Evolutionary conservation across 2,329 filamentous ascomycete species (phyloP), one percentile per base, ranked within the genome.

Genomic region (Sclerotinia sclerotiorum): DNA sequence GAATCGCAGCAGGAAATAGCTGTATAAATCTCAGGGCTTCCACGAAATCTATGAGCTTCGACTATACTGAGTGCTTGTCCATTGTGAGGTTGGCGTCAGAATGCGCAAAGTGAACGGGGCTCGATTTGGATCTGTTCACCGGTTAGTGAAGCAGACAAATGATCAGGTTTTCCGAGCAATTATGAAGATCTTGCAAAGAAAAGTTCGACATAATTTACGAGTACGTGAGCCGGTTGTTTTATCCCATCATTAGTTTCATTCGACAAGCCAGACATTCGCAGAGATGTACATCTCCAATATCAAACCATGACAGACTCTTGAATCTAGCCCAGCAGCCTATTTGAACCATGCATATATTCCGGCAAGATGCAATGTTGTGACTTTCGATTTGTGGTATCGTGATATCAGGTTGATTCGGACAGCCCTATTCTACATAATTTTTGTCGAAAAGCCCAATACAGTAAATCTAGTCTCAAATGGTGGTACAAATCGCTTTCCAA

Each of bases 11-110:
- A 72, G 73, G 73, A 71, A 73, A 71, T 76, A 73, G 77, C 77
- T 77, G 75, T 77, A 77, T 72, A 71, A 76, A 77, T 74, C 72
- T 74, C 72, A 73, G 73, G 74, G 70, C 72, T 75, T 70, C 71
- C 70, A 72, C 69, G 61, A 73, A 72, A 70, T 72, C 73, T 69
- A 77, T 72, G 74, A 75, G 73, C 72, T 69, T 72, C 73, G 72
- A 71, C 73, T 74, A 49, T 39, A 63, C 65, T 27, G 57, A 63
- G 49, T 55, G 49, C 21, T 49, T 19, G 24, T 65, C 62, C 49
- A 65, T 27, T 68, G 48, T 42, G 54, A 58, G 64, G 64, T 48
- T 66, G 42, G 44, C 54, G 42, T 58, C 54, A 57, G 29, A 58
- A 58, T 57, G 39, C 64, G 58, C 32, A 27, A 49, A 32, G 64